Percentiles rank a stretch among this genome's conserved stretches.
Evolutionary conservation across 1,284 basidiomycete species (phyloP).

Genomic region (Rugosomyces carneus): DNA sequence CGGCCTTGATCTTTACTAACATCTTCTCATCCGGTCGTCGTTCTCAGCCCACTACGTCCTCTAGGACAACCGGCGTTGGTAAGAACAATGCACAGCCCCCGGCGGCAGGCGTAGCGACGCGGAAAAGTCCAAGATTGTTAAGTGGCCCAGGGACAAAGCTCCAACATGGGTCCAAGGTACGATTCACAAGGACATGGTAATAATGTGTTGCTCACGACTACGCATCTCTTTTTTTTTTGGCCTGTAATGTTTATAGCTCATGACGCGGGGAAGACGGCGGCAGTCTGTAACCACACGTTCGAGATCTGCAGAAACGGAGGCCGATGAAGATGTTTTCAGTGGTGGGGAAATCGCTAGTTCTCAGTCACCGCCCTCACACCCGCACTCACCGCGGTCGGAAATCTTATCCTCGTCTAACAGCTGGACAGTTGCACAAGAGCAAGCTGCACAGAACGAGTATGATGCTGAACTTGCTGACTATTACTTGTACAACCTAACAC

Average conservation of each 20-base stretch:
- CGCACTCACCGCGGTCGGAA: conserved; percentile 56
- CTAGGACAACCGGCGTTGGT: conserved; percentile 42
- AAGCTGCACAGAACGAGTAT: conserved; percentile 63
- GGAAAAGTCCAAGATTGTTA: conserved; percentile 65
- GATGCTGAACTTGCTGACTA: conserved; percentile 72
- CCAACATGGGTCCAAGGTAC: conserved; percentile 35
- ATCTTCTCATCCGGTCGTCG: conserved; percentile 75
- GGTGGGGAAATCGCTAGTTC: conserved; percentile 45
- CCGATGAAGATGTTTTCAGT: conserved; percentile 51
- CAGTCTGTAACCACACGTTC: conserved; percentile 44
- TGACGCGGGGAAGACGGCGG: conserved; percentile 56
- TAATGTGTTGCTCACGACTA: conserved; percentile 7
- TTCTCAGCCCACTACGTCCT: conserved; percentile 61
- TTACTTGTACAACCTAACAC: conserved; percentile 76
- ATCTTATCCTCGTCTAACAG: conserved; percentile 49
- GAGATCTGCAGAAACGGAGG: conserved; percentile 60
- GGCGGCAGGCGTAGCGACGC: conserved; percentile 37
- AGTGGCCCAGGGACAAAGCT: conserved; percentile 48
- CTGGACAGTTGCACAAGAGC: conserved; percentile 57
- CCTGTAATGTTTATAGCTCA: conserved; percentile 29
- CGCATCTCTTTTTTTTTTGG: conserved; percentile 1
- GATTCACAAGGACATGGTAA: conserved; percentile 4
- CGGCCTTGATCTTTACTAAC: conserved; percentile 73
- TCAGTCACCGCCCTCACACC: conserved; percentile 52
- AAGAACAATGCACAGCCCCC: conserved; percentile 43